A percentile compares a stretch with the other conserved stretches of the same genome.
Conservation (phyloP, 805 yeast genomes). For the Lachancea waltii region DNA sequence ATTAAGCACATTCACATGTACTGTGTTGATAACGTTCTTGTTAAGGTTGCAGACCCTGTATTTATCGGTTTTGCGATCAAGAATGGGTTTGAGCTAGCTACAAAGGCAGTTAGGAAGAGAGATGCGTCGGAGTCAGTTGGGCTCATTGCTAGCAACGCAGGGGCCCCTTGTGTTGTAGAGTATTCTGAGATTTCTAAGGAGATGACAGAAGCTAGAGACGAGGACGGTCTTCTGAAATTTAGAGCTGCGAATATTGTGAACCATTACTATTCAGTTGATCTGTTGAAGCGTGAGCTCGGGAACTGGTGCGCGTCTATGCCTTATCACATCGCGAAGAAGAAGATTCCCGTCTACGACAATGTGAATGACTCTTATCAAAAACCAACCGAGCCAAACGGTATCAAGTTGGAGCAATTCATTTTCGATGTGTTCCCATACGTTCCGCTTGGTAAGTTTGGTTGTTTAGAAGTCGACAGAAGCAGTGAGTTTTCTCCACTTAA, state of each 20-base stretch:
- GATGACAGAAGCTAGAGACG: slow-evolving; percentile 60
- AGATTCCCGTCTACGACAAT: slow-evolving; percentile 57
- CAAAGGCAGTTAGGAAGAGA: slow-evolving; percentile 91
- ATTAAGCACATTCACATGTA: slow-evolving; percentile 91
- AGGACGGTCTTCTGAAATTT: slow-evolving; percentile 55
- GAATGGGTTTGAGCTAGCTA: slow-evolving; percentile 66
- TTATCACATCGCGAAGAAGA: slow-evolving; percentile 92
- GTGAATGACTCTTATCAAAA: slow-evolving; percentile 41
- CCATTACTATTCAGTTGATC: slow-evolving; percentile 85
- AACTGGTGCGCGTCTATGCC: slow-evolving; percentile 73
- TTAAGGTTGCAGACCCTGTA: slow-evolving; percentile 87
- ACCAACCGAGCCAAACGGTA: slow-evolving; percentile 81
- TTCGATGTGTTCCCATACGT: slow-evolving; percentile 91
- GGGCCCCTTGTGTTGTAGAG: slow-evolving; percentile 84
- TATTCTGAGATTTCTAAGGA: slow-evolving; percentile 82
- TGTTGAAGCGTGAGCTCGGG: slow-evolving; percentile 53
- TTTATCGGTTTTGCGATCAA: slow-evolving; percentile 74
- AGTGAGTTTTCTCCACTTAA: slow-evolving; percentile 92
- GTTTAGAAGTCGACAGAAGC: slow-evolving; percentile 79
- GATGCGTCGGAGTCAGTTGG: slow-evolving; percentile 88
- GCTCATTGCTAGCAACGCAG: slow-evolving; percentile 65
- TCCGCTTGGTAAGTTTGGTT: slow-evolving; percentile 66
- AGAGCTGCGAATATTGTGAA: slow-evolving; percentile 97
- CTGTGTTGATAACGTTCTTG: slow-evolving; percentile 92
- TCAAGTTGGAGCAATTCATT: slow-evolving; percentile 92